A percentile compares a stretch with the other conserved stretches of the same genome.
phyloP scores from a whole-genome alignment of 2,329 filamentous ascomycete species.

The Neopestalotiopsis sp. region DNA sequence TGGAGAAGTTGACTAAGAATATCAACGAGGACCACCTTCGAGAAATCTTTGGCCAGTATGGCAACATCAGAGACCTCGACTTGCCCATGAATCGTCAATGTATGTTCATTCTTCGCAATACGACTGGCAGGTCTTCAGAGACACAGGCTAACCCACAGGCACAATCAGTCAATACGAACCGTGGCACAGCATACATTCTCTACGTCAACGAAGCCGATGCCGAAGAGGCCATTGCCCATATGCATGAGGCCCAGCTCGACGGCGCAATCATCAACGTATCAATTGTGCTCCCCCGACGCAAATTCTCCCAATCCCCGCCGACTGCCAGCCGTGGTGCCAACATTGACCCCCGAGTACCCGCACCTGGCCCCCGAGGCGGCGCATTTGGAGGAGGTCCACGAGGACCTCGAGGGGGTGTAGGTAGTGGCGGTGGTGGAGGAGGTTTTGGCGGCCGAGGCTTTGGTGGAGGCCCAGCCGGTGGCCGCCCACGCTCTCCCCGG shows the following conservation, averaged over 20 bases:
- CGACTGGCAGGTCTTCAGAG: background rate
- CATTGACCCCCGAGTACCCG: constrained; percentile 60
- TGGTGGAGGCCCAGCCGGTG: constrained; percentile 27
- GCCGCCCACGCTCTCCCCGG: constrained; percentile 3
- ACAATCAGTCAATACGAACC: constrained; percentile 79
- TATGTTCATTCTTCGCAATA: constrained; percentile 48
- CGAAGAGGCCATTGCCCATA: constrained; percentile 81
- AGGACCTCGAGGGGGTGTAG: constrained; percentile 26
- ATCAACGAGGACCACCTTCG: constrained; percentile 86
- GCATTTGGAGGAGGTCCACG: constrained; percentile 24
- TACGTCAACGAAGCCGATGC: constrained; percentile 21
- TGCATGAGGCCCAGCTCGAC: constrained; percentile 97
- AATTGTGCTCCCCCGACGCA: constrained; percentile 83
- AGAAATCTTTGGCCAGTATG: constrained; percentile 92
- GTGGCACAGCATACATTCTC: constrained; percentile 61
- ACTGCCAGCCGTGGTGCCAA: constrained; percentile 68
- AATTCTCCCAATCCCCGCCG: constrained; percentile 82
- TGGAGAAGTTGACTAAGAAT: constrained; percentile 95
- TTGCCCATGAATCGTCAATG: constrained; percentile 88
- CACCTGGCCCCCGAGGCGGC: constrained; percentile 31
- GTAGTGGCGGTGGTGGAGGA: constrained; percentile 23
- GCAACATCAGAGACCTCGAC: constrained; percentile 84
- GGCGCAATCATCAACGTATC: constrained; percentile 84
- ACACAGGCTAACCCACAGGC: background rate
- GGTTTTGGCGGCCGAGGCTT: constrained; percentile 22